Conservation (phyloP, 768 basidiomycete species). For the Tricholoma saponaceum region DNA sequence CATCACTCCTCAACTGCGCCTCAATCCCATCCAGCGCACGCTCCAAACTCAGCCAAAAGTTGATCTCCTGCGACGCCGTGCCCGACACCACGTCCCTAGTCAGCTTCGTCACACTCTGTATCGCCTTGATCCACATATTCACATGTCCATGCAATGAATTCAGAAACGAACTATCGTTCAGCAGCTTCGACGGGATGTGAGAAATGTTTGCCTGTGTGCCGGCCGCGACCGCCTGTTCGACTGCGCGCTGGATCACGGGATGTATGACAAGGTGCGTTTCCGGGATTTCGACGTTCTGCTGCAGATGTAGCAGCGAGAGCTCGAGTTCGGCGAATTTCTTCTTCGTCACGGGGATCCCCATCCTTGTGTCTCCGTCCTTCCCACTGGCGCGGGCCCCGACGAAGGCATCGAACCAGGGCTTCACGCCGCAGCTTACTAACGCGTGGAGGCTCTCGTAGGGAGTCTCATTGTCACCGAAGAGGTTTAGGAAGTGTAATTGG, state of each 20-base stretch:
- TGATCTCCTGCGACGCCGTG: conserved; percentile 97
- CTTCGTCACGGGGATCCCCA: conserved; percentile 98
- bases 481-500: conserved; percentile 89
- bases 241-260: conserved; percentile 82
- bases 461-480: conserved; percentile 84
- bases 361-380: conserved; percentile 77
- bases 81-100: conserved; percentile 89
- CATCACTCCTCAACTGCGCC: conserved; percentile 84
- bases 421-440: conserved; percentile 91
- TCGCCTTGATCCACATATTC: conserved; percentile 97
- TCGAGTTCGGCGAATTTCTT: conserved; percentile 99
- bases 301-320: conserved; percentile 87
- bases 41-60: conserved; percentile 97
- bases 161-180: conserved; percentile 88
- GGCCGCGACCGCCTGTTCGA: conserved; percentile 61
- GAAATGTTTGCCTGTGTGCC: conserved; percentile 70
- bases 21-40: conserved; percentile 92
- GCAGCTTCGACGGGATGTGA: conserved; percentile 64
- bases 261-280: conserved; percentile 93
- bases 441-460: conserved; percentile 96
- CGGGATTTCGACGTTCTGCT: conserved; percentile 99
- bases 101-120: conserved; percentile 96
- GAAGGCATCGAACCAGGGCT: conserved; percentile 98
- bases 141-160: conserved; percentile 92
- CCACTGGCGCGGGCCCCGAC: conserved; percentile 77